A percentile compares a stretch with the other conserved stretches of the same genome.
These are phyloP conservation scores for Trichoderma asperelloides DNA, from an alignment of 495 filamentous ascomycete species.

Conservation along the genomic window DNA sequence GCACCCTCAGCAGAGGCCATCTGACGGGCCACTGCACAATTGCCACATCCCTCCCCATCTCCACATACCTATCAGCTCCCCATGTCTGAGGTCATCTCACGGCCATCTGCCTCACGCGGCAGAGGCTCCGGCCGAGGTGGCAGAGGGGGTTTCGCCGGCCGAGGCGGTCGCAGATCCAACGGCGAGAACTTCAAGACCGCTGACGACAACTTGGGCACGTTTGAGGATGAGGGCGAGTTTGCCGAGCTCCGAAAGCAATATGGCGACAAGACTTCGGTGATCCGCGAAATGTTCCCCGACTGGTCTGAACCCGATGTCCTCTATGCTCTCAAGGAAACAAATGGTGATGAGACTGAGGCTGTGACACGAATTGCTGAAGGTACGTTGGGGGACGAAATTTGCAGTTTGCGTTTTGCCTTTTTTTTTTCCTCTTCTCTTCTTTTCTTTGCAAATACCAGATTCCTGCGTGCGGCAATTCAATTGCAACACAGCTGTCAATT, in stretches of 20 bases:
- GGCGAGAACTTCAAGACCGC: constrained; percentile 43
- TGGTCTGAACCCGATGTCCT: constrained; percentile 91
- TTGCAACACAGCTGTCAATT: background rate
- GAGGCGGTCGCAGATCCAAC: constrained; percentile 65
- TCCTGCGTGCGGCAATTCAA: background rate
- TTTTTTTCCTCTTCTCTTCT: constrained; percentile 10
- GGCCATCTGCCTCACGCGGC: constrained; percentile 51
- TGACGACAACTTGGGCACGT: constrained; percentile 34
- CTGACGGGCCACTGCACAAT: constrained; percentile 7
- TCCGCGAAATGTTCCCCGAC: constrained; percentile 86
- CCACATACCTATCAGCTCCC: constrained; percentile 8
- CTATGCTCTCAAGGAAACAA: constrained; percentile 82
- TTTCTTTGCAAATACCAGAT: background rate
- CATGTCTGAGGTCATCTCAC: constrained; percentile 21
- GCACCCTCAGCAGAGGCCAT: constrained; percentile 5
- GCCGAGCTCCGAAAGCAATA: constrained; percentile 87
- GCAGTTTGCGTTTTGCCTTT: background rate
- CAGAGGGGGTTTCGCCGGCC: constrained; percentile 66
- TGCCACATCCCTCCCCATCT: constrained; percentile 9
- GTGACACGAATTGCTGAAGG: constrained; percentile 89
- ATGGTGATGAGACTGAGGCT: constrained; percentile 75
- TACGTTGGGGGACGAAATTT: constrained; percentile 30
- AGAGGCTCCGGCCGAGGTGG: constrained; percentile 76
- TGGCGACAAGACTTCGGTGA: constrained; percentile 56
- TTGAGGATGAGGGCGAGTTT: constrained; percentile 84